A percentile compares a stretch with the other conserved stretches of the same genome.
phyloP scores from a whole-genome alignment of 202 grass and related monocot species.

The Eragrostis tef region DNA sequence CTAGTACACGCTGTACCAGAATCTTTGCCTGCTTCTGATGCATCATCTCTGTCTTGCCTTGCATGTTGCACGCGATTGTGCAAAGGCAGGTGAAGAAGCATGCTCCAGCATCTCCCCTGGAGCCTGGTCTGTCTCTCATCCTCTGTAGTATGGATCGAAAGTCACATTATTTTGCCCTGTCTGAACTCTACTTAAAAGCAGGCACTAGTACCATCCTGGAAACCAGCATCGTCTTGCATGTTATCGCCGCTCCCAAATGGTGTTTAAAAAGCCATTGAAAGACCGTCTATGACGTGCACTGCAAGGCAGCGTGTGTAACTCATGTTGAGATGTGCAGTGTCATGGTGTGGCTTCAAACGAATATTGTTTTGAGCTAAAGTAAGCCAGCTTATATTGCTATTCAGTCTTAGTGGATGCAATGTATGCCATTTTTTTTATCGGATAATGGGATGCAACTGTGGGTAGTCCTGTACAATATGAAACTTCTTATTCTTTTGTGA shows the following conservation, averaged over 20 bases:
- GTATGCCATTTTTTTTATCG: no score
- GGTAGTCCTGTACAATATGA: no score
- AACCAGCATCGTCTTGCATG: slow-evolving; percentile 34
- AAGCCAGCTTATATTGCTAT: no score
- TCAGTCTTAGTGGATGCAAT: background rate
- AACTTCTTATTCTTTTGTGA: no score
- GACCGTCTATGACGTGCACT: background rate
- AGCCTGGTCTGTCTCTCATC: background rate
- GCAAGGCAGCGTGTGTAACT: background rate
- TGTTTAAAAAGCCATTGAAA: slow-evolving; percentile 28
- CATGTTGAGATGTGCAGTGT: background rate
- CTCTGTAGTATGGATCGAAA: background rate
- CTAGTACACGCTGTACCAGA: background rate
- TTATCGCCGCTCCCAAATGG: slow-evolving; percentile 24
- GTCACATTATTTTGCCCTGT: background rate
- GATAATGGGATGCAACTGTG: no score
- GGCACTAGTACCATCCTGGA: slow-evolving; percentile 7
- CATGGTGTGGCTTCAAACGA: slow-evolving; percentile 2
- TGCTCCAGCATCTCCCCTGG: background rate
- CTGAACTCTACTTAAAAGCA: slow-evolving; percentile 34
- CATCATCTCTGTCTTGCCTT: slow-evolving; percentile 6
- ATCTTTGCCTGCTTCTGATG: slow-evolving; percentile 6
- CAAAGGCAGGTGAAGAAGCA: slow-evolving; percentile 25
- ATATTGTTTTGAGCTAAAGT: background rate
- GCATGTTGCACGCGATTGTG: slow-evolving; percentile 41